A percentile compares a stretch with the other conserved stretches of the same genome.
Conservation (phyloP, 106 monocot species). For the Ottelia alismoides region DNA sequence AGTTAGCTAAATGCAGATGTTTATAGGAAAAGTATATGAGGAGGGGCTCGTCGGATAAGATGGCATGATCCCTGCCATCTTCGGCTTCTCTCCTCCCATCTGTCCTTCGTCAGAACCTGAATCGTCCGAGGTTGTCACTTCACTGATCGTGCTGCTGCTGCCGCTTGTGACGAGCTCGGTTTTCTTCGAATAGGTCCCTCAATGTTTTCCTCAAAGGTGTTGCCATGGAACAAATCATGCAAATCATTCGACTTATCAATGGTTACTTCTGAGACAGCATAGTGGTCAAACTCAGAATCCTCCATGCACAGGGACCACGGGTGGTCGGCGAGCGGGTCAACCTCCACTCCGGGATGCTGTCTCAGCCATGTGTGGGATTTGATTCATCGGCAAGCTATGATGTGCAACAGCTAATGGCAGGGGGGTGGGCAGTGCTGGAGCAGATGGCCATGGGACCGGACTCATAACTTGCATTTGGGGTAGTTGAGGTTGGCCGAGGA, state of each 20-base stretch:
- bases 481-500: not conserved
- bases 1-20: no score
- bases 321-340: conserved; percentile 4
- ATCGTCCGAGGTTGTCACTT: no score
- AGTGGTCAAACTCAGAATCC: not conserved
- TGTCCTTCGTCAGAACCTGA: no score
- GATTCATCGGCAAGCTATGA: no score
- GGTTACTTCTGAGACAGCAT: conserved; percentile 3
- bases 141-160: no score
- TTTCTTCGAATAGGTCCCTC: conserved; percentile 27
- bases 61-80: no score
- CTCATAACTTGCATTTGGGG: not conserved
- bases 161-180: no score
- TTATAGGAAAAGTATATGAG: no score
- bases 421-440: not conserved
- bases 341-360: not conserved
- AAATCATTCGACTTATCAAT: conserved; percentile 10
- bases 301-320: conserved; percentile 32
- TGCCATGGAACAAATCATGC: conserved; percentile 15
- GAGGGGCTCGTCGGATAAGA: no score
- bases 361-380: not conserved
- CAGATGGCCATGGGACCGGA: not conserved
- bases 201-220: conserved; percentile 37
- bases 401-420: no score
- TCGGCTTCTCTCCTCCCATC: no score